Percentiles rank a stretch among this genome's conserved stretches.
Conservation (phyloP, 1,284 basidiomycete genomes). For the Moniliella sp. region DNA sequence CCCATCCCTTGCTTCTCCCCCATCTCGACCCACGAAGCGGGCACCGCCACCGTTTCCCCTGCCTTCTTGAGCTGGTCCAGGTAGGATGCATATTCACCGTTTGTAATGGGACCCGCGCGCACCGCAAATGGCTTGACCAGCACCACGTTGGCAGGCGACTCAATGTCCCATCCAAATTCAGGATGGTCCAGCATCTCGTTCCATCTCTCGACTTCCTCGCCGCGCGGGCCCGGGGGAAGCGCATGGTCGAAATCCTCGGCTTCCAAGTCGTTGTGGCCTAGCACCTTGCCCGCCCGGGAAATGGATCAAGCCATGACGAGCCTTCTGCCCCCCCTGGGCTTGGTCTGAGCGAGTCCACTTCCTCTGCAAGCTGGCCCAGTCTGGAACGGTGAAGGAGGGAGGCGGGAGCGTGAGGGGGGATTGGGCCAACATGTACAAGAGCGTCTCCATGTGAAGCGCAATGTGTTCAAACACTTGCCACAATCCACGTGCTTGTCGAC, state of each 20-base stretch:
- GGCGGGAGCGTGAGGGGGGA: slow-evolving; percentile 58
- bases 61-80: slow-evolving; percentile 15
- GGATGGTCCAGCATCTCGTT: slow-evolving; percentile 37
- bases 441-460: slow-evolving; percentile 42
- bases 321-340: slow-evolving; percentile 9
- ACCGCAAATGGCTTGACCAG: slow-evolving; percentile 49
- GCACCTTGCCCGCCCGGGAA: slow-evolving; percentile 48
- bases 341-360: slow-evolving; percentile 44
- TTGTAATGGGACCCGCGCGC: slow-evolving; percentile 63
- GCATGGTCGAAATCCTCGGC: too few species aligned
- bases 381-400: slow-evolving; percentile 49
- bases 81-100: slow-evolving; percentile 40
- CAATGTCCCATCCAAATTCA: slow-evolving; percentile 88
- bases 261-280: too few species aligned
- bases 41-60: too few species aligned
- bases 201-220: slow-evolving; percentile 15
- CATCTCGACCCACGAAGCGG: slow-evolving; percentile 37
- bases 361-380: slow-evolving; percentile 50
- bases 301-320: slow-evolving; percentile 35
- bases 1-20: not conserved
- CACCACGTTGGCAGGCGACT: slow-evolving; percentile 49
- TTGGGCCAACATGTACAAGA: slow-evolving; percentile 51
- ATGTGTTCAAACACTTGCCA: slow-evolving; percentile 37
- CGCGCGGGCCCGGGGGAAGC: too few species aligned
- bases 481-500: slow-evolving; percentile 53